Percentiles rank a stretch among this genome's conserved stretches.
phyloP scores from a whole-genome alignment of 2,329 filamentous ascomycete genomes.

The Penicillium sp. region DNA sequence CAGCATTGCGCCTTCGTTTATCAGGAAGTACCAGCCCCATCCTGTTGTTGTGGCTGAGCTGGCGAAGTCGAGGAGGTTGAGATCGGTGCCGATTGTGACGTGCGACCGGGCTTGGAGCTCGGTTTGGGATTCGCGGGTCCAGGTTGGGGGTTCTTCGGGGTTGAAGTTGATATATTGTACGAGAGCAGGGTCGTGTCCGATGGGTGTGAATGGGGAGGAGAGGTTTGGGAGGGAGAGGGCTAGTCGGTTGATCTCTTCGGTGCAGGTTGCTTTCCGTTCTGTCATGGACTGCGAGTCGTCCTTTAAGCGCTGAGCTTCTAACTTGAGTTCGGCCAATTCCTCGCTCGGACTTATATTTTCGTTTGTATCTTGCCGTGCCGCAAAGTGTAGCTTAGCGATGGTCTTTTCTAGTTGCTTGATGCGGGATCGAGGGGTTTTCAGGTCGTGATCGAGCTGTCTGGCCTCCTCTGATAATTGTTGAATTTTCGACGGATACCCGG shows the following conservation, averaged over 20 bases:
- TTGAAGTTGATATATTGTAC: constrained; percentile 77
- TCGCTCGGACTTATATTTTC: constrained; percentile 5
- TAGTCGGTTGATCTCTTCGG: constrained; percentile 66
- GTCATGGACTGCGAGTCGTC: constrained; percentile 34
- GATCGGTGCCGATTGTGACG: constrained; percentile 77
- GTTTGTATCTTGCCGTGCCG: constrained; percentile 20
- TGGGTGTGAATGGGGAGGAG: constrained; percentile 72
- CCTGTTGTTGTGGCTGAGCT: constrained; percentile 77
- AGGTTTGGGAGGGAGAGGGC: constrained; percentile 82
- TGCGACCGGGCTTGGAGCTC: constrained; percentile 59
- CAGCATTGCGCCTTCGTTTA: constrained; percentile 88
- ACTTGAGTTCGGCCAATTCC: constrained; percentile 30
- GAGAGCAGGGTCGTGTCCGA: constrained; percentile 62
- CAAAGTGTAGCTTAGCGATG: constrained; percentile 36
- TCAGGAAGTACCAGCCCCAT: constrained; percentile 97
- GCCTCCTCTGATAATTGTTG: constrained; percentile 40
- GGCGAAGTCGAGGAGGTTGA: constrained; percentile 89
- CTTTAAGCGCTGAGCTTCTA: constrained; percentile 41
- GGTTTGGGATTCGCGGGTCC: constrained; percentile 21
- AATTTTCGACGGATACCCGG: constrained; percentile 53
- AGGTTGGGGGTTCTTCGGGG: constrained; percentile 44
- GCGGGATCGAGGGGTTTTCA: constrained; percentile 41
- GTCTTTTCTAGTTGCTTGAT: constrained; percentile 46
- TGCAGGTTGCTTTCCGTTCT: constrained; percentile 34
- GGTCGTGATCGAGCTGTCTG: constrained; percentile 38